These are phyloP conservation scores for Kwoniella heveanensis DNA, from an alignment of 768 basidiomycete species.

Conservation along the genomic window DNA sequence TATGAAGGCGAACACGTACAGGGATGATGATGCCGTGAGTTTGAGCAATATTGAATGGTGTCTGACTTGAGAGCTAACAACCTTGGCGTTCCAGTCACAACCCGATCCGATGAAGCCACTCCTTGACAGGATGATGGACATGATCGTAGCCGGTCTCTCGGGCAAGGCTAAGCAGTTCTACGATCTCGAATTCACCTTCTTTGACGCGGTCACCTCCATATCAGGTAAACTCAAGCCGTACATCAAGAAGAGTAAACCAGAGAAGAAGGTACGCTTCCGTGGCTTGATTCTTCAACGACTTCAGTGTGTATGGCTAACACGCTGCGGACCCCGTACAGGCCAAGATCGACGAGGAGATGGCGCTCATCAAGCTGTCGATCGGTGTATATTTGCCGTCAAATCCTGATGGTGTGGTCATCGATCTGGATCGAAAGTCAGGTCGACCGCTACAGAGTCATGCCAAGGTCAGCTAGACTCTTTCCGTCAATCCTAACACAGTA, in stretches of 20 bases:
- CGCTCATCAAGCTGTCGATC: constrained; percentile 85
- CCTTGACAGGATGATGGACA: constrained; percentile 81
- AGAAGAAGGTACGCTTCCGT: constrained; percentile 77
- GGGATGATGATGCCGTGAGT: constrained; percentile 80
- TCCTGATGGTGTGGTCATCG: constrained; percentile 94
- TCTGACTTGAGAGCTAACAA: background rate
- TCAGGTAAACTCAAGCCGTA: constrained; percentile 95
- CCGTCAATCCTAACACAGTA: background rate
- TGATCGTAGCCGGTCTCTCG: constrained; percentile 80
- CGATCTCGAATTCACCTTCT: constrained; percentile 92
- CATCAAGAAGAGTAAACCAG: constrained; percentile 90
- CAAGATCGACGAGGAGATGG: constrained; percentile 99
- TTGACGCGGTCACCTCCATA: constrained; percentile 94
- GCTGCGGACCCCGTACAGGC: constrained; percentile 61
- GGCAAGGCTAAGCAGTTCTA: constrained; percentile 87
- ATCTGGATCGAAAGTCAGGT: constrained; percentile 94
- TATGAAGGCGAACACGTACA: constrained; percentile 98
- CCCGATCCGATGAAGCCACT: constrained; percentile 93
- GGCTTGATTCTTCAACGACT: background rate
- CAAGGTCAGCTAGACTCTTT: constrained; percentile 64
- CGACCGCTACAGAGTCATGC: constrained; percentile 95
- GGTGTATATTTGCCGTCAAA: constrained; percentile 98
- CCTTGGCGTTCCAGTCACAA: background rate
- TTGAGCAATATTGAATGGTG: too few relatives aligned
- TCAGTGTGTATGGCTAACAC: background rate